Conservation (phyloP, 1,284 basidiomycete species). For the Athelia psychrophila region DNA sequence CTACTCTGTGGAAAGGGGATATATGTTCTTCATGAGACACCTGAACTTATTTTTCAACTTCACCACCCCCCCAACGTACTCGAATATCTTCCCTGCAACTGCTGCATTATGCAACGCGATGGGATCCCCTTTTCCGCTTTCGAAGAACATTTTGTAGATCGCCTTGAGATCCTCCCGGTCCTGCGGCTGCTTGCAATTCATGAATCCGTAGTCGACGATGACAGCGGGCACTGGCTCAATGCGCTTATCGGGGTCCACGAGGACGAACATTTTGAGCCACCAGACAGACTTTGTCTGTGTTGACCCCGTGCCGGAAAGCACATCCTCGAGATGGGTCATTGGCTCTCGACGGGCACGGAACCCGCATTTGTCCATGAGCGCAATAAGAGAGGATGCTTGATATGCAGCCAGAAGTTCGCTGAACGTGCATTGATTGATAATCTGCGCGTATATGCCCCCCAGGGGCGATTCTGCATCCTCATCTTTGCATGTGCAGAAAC, state of each 20-base stretch:
- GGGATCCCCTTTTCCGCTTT: slow-evolving; percentile 17
- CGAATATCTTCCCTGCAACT: slow-evolving; percentile 28
- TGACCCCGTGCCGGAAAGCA: slow-evolving; percentile 16
- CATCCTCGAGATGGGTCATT: slow-evolving; percentile 20
- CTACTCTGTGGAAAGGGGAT: too few relatives aligned
- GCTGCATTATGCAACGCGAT: slow-evolving; percentile 33
- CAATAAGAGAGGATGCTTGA: slow-evolving; percentile 14
- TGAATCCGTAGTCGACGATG: slow-evolving; percentile 40
- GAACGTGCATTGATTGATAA: slow-evolving; percentile 28
- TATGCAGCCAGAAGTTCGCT: slow-evolving; percentile 30
- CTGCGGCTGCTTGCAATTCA: slow-evolving; percentile 24
- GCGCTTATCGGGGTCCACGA: slow-evolving; percentile 8
- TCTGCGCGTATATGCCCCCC: slow-evolving; percentile 14
- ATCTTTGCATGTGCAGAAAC: slow-evolving; percentile 25
- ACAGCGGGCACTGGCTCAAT: slow-evolving; percentile 14
- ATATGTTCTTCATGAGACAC: slow-evolving; percentile 10
- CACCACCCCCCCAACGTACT: slow-evolving; percentile 14
- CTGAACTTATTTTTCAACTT: slow-evolving; percentile 9
- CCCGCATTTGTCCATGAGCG: slow-evolving; percentile 21
- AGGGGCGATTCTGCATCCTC: slow-evolving; percentile 14
- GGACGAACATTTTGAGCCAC: slow-evolving; percentile 32
- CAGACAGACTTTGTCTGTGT: slow-evolving; percentile 39
- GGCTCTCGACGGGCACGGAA: slow-evolving; percentile 2
- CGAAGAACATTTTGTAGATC: slow-evolving; percentile 29
- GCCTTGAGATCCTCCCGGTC: slow-evolving; percentile 25